Conservation (phyloP, 2,329 filamentous ascomycete genomes). For the Penicillium sp. region DNA sequence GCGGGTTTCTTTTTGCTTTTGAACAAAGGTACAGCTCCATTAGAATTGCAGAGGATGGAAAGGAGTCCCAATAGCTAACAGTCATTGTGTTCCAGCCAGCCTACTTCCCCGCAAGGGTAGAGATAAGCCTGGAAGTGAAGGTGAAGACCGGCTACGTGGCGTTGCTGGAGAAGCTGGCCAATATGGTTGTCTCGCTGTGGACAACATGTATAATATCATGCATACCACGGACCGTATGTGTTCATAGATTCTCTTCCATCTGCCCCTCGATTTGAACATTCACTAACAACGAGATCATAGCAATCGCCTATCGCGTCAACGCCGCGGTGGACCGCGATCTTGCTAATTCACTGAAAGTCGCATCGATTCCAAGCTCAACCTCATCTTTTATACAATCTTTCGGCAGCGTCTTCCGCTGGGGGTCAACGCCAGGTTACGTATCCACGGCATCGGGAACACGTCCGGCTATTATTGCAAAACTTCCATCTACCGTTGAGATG, state of each 20-base stretch:
- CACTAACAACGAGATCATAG: constrained; percentile 45
- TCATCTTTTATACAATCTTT: constrained; percentile 61
- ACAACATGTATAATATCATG: constrained; percentile 95
- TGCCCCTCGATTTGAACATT: constrained; percentile 20
- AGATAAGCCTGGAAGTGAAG: constrained; percentile 67
- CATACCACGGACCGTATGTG: constrained; percentile 57
- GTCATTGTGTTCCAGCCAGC: constrained; percentile 35
- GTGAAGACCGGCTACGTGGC: constrained; percentile 52
- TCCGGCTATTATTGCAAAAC: constrained; percentile 54
- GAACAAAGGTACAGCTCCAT: constrained; percentile 49
- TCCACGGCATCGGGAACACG: constrained; percentile 59
- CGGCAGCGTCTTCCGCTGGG: constrained; percentile 56
- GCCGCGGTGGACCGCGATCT: constrained; percentile 80
- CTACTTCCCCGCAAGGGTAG: constrained; percentile 72
- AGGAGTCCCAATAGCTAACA: constrained; percentile 18
- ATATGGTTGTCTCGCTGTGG: constrained; percentile 86
- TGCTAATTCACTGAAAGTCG: constrained; percentile 66
- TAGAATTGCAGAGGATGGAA: not conserved
- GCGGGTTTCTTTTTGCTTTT: constrained; percentile 88
- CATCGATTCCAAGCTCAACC: constrained; percentile 69
- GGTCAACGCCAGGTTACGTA: constrained; percentile 45
- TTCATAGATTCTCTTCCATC: not conserved
- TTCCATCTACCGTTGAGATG: constrained; percentile 72
- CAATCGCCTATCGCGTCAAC: constrained; percentile 89
- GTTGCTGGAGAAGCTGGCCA: constrained; percentile 72